Conservation (phyloP, 768 basidiomycete species). For the Mycena pura region DNA sequence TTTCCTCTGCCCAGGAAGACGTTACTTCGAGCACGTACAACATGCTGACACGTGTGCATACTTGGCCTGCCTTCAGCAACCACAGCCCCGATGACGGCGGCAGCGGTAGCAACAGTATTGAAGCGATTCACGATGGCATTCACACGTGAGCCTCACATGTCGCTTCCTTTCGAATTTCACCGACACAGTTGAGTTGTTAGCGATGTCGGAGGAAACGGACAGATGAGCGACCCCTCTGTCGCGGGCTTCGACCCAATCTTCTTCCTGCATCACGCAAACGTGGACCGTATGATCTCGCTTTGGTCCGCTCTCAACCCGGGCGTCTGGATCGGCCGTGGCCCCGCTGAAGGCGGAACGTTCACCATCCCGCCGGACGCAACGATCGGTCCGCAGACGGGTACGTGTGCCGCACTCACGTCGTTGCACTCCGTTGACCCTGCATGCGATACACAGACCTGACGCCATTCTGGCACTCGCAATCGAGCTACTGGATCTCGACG, state of each 20-base stretch:
- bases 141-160: no score
- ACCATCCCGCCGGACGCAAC: slow-evolving; percentile 35
- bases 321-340: slow-evolving; percentile 44
- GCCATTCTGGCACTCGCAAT: slow-evolving; percentile 52
- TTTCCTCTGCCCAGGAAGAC: no score
- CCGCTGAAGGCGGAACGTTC: slow-evolving; percentile 39
- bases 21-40: no score
- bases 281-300: slow-evolving; percentile 58
- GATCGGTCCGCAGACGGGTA: slow-evolving; percentile 39
- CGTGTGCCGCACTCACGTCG: no score
- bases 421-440: no score
- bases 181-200: no score
- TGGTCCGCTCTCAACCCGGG: slow-evolving; percentile 55
- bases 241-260: slow-evolving; percentile 64
- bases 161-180: no score
- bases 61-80: slow-evolving; percentile 57
- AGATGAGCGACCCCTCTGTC: slow-evolving; percentile 48
- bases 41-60: slow-evolving; percentile 43
- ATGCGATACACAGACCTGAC: slow-evolving; percentile 42
- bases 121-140: slow-evolving; percentile 56
- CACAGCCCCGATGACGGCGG: slow-evolving; percentile 45
- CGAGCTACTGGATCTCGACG: slow-evolving; percentile 47
- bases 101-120: slow-evolving; percentile 52
- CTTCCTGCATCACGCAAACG: slow-evolving; percentile 60
- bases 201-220: slow-evolving; percentile 48